phyloP scores from a whole-genome alignment of 257 asterid genomes.

The Solanum microdontum region DNA sequence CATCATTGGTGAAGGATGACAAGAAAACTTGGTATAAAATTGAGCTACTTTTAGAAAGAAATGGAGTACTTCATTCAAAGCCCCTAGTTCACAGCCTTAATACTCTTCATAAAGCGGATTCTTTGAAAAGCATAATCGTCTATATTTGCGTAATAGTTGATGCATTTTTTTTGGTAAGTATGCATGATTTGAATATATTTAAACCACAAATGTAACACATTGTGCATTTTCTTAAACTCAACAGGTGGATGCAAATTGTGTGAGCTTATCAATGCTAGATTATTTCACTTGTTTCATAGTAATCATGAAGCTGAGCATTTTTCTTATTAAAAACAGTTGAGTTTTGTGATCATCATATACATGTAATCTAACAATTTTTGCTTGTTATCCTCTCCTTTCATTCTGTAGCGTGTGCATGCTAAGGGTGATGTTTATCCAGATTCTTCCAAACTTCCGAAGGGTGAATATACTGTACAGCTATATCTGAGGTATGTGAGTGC shows the following conservation, averaged over 20 bases:
- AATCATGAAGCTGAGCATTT: not conserved
- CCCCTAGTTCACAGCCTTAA: not conserved
- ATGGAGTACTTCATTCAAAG: not conserved
- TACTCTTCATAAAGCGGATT: not conserved
- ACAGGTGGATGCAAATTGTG: not conserved
- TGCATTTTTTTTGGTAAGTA: too few species aligned
- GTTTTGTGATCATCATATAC: not conserved
- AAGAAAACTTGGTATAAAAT: not conserved
- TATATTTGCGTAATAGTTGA: not conserved
- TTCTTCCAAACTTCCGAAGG: constrained; percentile 77
- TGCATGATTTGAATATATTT: not conserved
- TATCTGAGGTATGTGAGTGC: constrained; percentile 48
- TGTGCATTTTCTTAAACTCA: not conserved
- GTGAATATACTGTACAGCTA: constrained; percentile 77
- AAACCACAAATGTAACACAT: not conserved
- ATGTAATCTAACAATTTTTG: not conserved
- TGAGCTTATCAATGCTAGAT: not conserved
- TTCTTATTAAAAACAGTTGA: not conserved
- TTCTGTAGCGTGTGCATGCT: constrained; percentile 70
- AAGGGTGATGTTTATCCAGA: constrained; percentile 95
- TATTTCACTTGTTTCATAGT: not conserved
- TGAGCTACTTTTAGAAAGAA: not conserved
- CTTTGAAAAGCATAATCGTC: not conserved
- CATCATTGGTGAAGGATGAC: not conserved
- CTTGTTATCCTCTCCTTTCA: constrained; percentile 7